Percentiles rank a stretch among this genome's conserved stretches.
phyloP scores from a whole-genome alignment of 257 asterid genomes.

The Fraxinus excelsior region DNA sequence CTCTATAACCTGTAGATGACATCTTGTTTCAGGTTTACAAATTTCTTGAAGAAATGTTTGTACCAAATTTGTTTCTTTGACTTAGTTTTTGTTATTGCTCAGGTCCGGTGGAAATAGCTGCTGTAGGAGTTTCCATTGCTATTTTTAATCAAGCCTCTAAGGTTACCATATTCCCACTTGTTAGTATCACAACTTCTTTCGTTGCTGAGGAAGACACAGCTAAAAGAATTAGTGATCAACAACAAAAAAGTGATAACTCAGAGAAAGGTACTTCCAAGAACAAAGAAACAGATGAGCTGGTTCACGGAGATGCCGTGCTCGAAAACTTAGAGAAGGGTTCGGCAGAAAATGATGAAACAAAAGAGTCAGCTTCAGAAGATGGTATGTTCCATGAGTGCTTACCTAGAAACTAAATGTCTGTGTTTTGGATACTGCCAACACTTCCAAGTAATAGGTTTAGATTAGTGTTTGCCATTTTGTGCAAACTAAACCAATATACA shows the following conservation, averaged over 20 bases:
- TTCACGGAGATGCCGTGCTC: slow-evolving; percentile 10
- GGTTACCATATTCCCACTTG: slow-evolving; percentile 91
- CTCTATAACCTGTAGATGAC: too few species aligned
- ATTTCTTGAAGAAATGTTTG: not conserved
- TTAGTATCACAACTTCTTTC: slow-evolving; percentile 87
- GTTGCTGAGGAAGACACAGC: slow-evolving; percentile 90
- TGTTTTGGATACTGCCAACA: not conserved
- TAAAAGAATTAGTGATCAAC: slow-evolving; percentile 37
- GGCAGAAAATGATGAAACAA: slow-evolving; percentile 18
- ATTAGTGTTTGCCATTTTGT: not conserved
- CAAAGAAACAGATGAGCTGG: slow-evolving; percentile 18
- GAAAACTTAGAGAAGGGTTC: slow-evolving; percentile 14
- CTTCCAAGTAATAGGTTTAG: not conserved
- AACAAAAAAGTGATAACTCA: slow-evolving; percentile 23
- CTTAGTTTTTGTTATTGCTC: not conserved
- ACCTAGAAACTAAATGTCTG: not conserved
- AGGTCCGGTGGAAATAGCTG: slow-evolving; percentile 89
- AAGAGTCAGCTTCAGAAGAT: slow-evolving; percentile 27
- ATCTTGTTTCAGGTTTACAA: not conserved
- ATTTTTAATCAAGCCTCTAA: slow-evolving; percentile 85
- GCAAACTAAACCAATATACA: too few species aligned
- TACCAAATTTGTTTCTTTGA: not conserved
- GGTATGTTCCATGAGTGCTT: slow-evolving; percentile 24
- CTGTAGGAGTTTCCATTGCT: slow-evolving; percentile 90
- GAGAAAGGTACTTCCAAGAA: slow-evolving; percentile 29